Conservation (phyloP, 2,329 filamentous ascomycete species). For the Fusarium redolens region DNA sequence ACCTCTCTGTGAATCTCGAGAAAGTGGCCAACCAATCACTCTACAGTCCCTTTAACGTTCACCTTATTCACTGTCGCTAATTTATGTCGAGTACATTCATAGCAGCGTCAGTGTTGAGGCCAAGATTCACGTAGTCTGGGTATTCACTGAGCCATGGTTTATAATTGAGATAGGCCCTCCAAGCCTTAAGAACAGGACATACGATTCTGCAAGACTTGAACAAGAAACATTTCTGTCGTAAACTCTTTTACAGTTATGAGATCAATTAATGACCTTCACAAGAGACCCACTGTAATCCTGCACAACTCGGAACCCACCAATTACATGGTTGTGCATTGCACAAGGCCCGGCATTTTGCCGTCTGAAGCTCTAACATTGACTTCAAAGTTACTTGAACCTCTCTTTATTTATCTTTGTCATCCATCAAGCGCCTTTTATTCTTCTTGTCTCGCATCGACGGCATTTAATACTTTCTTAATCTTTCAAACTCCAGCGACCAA, state of each 20-base stretch:
- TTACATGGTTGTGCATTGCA: conserved; percentile 18
- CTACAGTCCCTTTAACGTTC: neutral
- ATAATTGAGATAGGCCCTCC: neutral
- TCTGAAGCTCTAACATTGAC: conserved; percentile 30
- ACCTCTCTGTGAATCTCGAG: neutral
- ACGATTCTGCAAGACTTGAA: neutral
- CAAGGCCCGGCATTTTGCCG: conserved; percentile 37
- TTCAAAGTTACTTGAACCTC: conserved; percentile 17
- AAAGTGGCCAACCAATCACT: neutral
- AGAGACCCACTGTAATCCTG: neutral
- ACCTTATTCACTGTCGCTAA: neutral
- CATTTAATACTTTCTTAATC: conserved; percentile 11
- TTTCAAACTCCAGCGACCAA: conserved; percentile 1
- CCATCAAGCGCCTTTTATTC: conserved; percentile 28
- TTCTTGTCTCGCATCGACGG: neutral
- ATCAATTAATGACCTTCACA: neutral
- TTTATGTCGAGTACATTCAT: neutral
- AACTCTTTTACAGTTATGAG: too few species aligned
- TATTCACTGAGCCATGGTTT: too few species aligned
- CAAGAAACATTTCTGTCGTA: neutral
- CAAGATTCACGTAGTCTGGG: neutral
- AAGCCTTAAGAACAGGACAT: fast-evolving
- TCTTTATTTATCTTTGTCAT: conserved; percentile 35
- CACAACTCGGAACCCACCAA: conserved; percentile 16
- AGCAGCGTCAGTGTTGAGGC: neutral